Evolutionary conservation across 768 basidiomycete species (phyloP), one percentile per base, ranked within the genome.

Genomic region (Brasilioporus rufonigricans): DNA sequence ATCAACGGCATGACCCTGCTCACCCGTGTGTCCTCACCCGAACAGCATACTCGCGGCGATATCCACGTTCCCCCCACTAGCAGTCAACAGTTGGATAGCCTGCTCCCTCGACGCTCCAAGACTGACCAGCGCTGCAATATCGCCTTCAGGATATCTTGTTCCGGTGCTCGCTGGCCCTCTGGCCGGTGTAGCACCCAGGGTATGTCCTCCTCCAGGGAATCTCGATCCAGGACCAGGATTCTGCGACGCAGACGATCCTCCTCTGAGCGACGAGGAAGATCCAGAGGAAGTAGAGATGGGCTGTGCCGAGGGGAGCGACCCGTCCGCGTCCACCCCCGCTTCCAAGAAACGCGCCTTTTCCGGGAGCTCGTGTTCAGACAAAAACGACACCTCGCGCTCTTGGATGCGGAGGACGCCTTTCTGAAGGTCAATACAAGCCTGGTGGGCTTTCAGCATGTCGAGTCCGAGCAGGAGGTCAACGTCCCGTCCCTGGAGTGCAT

Each of bases 371-470:
- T 99, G 97, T 74, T 99, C 97, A 2, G 92, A 71, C 5, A 99
- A 76, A 78, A 99, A 99, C 18, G 73, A 72, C 10, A 99, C 87
- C 71, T 97, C 92, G 14, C 91, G 82, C 18, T 84, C 88, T 75
- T 93, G 91, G 47, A 99, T 98, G n/a, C 93, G 82, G 21, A 99
- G 83, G 13, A 90, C 89, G 60, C 86, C 84, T 70, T 93, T 93
- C 62, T 86, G 79, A 23, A 99, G 82, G 71, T 99, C 97, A 69
- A 99, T 98, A 65, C 86, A 91, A 6, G 94, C 96, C 67, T 97
- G 94, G 69, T 98, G 91, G 0, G 94, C 91, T 72, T 93, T 98
- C 57, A 98, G 83, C 97, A 98, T 98, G 78, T 99, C 97, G n/a
- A 99, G 80, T 8, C 97, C 97, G 39, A 99, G 87, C 4, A 99